Evolutionary conservation across 2,329 filamentous ascomycete genomes (phyloP).

Genomic region (Gnomoniopsis sp.): DNA sequence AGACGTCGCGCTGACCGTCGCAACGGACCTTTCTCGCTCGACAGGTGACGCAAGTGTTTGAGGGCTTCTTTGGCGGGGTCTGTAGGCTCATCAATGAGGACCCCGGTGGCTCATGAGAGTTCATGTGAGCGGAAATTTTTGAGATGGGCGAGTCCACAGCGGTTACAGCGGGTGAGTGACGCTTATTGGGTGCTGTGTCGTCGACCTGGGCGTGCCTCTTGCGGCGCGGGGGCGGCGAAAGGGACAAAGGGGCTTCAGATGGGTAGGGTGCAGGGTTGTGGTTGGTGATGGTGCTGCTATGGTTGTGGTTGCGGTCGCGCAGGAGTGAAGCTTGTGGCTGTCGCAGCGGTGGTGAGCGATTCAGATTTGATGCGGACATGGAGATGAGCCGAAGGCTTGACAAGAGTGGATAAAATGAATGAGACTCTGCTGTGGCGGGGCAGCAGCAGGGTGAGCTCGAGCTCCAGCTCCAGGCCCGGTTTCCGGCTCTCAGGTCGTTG

Average conservation of each 20-base stretch:
- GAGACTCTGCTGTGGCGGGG: not conserved
- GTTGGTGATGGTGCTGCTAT: no score
- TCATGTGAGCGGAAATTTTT: constrained; percentile 3
- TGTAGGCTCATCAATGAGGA: constrained; percentile 16
- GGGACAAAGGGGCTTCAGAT: constrained; percentile 3
- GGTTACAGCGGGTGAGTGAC: not conserved
- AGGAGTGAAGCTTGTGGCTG: not conserved
- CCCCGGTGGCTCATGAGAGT: constrained; percentile 2
- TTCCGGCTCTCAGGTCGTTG: no score
- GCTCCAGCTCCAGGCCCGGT: no score
- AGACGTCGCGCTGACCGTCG: constrained; percentile 50
- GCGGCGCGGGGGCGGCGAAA: constrained; percentile 6
- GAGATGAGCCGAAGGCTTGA: not conserved
- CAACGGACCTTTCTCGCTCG: constrained; percentile 51
- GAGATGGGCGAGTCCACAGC: not conserved
- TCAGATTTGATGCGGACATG: constrained; percentile 2
- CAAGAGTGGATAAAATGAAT: not conserved
- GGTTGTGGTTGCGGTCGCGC: not conserved
- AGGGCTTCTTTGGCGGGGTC: constrained; percentile 17
- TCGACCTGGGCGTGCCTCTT: not conserved
- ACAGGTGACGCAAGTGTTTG: constrained; percentile 20
- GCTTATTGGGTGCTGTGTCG: not conserved
- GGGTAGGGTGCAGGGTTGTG: not conserved
- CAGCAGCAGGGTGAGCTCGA: not conserved
- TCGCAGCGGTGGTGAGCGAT: not conserved